A percentile compares a stretch with the other conserved stretches of the same genome.
Evolutionary conservation across 1,284 basidiomycete species (phyloP).

Genomic region (Meira nashicola): DNA sequence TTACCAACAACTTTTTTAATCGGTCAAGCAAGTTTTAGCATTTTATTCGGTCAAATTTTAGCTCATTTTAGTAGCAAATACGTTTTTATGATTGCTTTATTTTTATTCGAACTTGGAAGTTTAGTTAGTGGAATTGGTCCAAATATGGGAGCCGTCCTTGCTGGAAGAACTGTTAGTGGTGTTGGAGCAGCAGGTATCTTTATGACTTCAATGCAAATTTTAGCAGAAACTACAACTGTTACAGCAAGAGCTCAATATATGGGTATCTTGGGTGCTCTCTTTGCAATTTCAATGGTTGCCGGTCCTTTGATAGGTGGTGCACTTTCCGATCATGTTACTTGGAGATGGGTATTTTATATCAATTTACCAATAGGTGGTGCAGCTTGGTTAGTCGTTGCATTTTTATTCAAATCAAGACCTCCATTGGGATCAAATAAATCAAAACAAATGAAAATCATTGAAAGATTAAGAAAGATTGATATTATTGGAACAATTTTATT

Average conservation of each 20-base stretch:
- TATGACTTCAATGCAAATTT: not conserved
- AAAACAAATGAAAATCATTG: not conserved
- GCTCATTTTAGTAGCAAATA: not conserved
- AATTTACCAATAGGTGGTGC: not conserved
- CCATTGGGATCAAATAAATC: not conserved
- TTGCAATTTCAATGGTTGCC: not conserved
- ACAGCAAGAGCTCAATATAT: not conserved
- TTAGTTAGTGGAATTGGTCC: not conserved
- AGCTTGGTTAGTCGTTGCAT: not conserved
- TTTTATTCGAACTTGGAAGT: not conserved
- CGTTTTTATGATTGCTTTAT: not conserved
- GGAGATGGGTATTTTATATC: not conserved
- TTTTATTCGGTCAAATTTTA: not conserved
- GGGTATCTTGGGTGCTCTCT: not conserved
- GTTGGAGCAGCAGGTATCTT: not conserved
- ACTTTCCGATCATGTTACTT: not conserved
- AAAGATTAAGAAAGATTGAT: not conserved
- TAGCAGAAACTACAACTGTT: not conserved
- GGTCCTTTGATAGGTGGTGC: not conserved
- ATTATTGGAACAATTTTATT: not conserved
- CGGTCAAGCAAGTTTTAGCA: not conserved
- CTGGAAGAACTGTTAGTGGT: not conserved
- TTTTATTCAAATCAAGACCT: not conserved
- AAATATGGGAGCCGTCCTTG: not conserved
- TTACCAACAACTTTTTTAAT: conserved; percentile 1